Evolutionary conservation across 805 yeast species (phyloP).

Genomic region (Cyberlindnera euphorbiiphila): DNA sequence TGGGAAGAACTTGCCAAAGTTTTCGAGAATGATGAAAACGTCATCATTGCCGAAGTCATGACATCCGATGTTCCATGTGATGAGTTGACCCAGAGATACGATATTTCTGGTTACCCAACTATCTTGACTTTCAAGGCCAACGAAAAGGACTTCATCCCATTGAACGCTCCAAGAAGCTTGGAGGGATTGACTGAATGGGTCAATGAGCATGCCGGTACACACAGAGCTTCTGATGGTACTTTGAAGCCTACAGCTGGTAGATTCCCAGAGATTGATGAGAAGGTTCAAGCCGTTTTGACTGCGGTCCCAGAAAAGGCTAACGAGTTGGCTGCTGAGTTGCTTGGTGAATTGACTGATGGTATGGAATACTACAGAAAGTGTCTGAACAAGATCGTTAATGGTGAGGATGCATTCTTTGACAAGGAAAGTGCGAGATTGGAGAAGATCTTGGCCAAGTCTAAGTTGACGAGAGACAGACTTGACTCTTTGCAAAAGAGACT

Average conservation of each 20-base stretch:
- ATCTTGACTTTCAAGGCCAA: slow-evolving; percentile 41
- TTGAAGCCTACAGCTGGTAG: slow-evolving; percentile 29
- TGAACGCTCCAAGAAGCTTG: slow-evolving; percentile 39
- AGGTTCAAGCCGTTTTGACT: slow-evolving; percentile 28
- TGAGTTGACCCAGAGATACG: slow-evolving; percentile 36
- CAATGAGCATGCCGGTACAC: slow-evolving; percentile 35
- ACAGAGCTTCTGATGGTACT: slow-evolving; percentile 36
- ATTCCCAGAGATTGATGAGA: slow-evolving; percentile 16
- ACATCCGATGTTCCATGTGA: slow-evolving; percentile 42
- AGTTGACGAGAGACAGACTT: slow-evolving; percentile 35
- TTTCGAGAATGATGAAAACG: slow-evolving; percentile 35
- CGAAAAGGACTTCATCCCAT: slow-evolving; percentile 30
- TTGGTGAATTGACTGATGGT: slow-evolving; percentile 24
- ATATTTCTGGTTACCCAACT: slow-evolving; percentile 47
- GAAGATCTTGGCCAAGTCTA: slow-evolving; percentile 32
- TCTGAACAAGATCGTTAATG: slow-evolving; percentile 40
- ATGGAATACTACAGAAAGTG: slow-evolving; percentile 47
- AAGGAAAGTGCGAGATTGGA: slow-evolving; percentile 42
- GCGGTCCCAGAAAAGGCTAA: slow-evolving; percentile 21
- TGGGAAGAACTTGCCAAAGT: slow-evolving; percentile 45
- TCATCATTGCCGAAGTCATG: slow-evolving; percentile 42
- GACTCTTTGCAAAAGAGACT: slow-evolving; percentile 49
- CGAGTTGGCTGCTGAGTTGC: slow-evolving; percentile 31
- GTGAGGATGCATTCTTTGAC: slow-evolving; percentile 38
- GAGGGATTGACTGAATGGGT: slow-evolving; percentile 54